phyloP scores from a whole-genome alignment of 306 rosid species.

The Hippophae tibetana region DNA sequence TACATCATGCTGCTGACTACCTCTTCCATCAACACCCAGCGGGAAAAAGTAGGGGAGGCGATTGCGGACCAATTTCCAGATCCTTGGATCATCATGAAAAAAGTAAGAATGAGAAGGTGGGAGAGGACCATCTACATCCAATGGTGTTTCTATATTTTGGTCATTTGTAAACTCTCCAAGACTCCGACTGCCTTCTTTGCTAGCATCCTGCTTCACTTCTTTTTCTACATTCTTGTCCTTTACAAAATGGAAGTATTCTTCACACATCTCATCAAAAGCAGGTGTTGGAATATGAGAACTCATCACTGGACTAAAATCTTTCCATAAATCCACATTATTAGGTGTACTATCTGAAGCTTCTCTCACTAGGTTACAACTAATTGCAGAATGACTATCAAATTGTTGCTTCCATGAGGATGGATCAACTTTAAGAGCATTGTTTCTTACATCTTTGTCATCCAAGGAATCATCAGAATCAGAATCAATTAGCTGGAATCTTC shows the following conservation, averaged over 20 bases:
- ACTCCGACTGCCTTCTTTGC: slow-evolving; percentile 5
- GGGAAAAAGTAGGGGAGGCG: slow-evolving; percentile 58
- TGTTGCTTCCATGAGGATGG: slow-evolving; percentile 19
- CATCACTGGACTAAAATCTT: slow-evolving; percentile 46
- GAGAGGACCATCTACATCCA: slow-evolving; percentile 33
- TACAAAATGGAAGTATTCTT: slow-evolving; percentile 44
- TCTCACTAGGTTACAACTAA: slow-evolving; percentile 22
- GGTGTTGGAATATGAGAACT: slow-evolving; percentile 59
- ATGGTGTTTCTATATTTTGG: slow-evolving; percentile 29
- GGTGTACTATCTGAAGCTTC: slow-evolving; percentile 12
- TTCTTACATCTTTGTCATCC: slow-evolving; percentile 19
- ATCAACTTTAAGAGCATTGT: slow-evolving; percentile 11
- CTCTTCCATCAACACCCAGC: slow-evolving; percentile 33
- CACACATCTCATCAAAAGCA: slow-evolving; percentile 61
- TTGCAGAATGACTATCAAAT: slow-evolving; percentile 8
- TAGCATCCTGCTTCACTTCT: slow-evolving; percentile 15
- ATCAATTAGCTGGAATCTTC: slow-evolving; percentile 66
- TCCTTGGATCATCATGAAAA: slow-evolving; percentile 58
- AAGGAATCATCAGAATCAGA: slow-evolving; percentile 62
- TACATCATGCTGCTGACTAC: slow-evolving; percentile 36
- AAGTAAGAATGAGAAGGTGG: slow-evolving; percentile 69
- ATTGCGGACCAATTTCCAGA: slow-evolving; percentile 46
- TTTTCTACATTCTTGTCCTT: slow-evolving; percentile 25
- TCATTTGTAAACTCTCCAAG: slow-evolving; percentile 19
- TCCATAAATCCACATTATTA: slow-evolving; percentile 48